Conservation (phyloP, 140 eudicot genomes). For the Stevia rebaudiana region DNA sequence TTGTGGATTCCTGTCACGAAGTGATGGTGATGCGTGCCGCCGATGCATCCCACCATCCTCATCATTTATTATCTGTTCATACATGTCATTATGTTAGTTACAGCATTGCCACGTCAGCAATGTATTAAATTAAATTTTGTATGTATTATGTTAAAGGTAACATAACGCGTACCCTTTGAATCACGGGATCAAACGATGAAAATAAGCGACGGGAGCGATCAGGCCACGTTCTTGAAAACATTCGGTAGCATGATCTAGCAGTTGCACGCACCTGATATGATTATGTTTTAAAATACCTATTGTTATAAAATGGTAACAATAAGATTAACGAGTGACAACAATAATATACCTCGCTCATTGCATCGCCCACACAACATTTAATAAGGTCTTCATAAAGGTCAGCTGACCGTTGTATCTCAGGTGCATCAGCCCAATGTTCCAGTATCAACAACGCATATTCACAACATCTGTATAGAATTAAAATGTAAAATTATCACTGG, state of each 20-base stretch:
- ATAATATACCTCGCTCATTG: conserved; percentile 78
- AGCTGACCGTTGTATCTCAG: conserved; percentile 95
- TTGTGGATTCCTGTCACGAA: conserved; percentile 81
- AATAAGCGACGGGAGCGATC: conserved; percentile 88
- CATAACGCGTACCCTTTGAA: conserved; percentile 69
- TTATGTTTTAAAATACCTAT: conserved; percentile 6
- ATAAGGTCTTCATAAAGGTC: conserved; percentile 91
- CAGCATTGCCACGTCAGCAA: background rate
- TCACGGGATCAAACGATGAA: conserved; percentile 77
- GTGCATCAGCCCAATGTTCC: conserved; percentile 96
- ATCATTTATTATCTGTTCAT: conserved; percentile 66
- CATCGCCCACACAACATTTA: conserved; percentile 86
- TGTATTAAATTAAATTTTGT: background rate
- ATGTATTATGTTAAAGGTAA: background rate
- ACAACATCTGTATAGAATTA: conserved; percentile 60
- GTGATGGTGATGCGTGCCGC: conserved; percentile 87
- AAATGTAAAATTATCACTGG: conserved; percentile 6
- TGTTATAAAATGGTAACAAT: background rate
- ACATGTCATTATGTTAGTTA: background rate
- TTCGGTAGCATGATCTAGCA: conserved; percentile 92
- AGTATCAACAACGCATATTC: conserved; percentile 87
- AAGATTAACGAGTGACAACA: background rate
- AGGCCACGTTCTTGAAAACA: conserved; percentile 97
- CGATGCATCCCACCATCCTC: conserved; percentile 94
- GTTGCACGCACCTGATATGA: conserved; percentile 80